phyloP scores from a whole-genome alignment of 2,329 filamentous ascomycete species.

The Emmonsia crescens region DNA sequence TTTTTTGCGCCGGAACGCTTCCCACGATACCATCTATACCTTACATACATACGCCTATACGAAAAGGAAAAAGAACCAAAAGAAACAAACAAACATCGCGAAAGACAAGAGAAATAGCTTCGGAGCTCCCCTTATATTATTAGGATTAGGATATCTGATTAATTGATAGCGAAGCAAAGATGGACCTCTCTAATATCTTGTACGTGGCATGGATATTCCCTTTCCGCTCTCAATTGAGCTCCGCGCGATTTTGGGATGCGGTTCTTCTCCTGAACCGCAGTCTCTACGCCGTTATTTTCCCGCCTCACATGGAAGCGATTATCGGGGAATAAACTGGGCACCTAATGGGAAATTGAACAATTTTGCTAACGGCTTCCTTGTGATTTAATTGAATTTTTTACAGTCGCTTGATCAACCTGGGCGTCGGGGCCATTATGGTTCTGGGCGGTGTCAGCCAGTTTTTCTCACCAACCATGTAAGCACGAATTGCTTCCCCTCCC shows the following conservation, averaged over 20 bases:
- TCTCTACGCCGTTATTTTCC: no score
- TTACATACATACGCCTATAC: background rate
- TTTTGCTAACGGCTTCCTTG: constrained; percentile 18
- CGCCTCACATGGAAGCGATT: background rate
- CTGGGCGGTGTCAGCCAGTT: constrained; percentile 58
- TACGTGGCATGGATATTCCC: constrained; percentile 4
- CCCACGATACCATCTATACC: background rate
- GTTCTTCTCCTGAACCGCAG: no score
- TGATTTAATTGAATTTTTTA: constrained; percentile 8
- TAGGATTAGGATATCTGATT: background rate
- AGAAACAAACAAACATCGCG: background rate
- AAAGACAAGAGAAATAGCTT: background rate
- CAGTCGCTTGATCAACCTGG: constrained; percentile 92
- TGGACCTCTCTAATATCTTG: constrained; percentile 13
- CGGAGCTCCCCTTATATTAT: background rate
- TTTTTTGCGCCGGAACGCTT: background rate
- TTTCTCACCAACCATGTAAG: constrained; percentile 29
- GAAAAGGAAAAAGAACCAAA: background rate
- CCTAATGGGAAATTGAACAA: background rate
- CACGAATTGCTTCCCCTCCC: constrained; percentile 7
- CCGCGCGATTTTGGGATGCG: no score
- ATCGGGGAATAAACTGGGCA: background rate
- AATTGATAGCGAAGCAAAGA: constrained; percentile 3
- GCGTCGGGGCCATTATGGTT: constrained; percentile 73
- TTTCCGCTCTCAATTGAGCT: background rate